Conservation (phyloP, 179 eudicot species). For the Beta lomatogona region DNA sequence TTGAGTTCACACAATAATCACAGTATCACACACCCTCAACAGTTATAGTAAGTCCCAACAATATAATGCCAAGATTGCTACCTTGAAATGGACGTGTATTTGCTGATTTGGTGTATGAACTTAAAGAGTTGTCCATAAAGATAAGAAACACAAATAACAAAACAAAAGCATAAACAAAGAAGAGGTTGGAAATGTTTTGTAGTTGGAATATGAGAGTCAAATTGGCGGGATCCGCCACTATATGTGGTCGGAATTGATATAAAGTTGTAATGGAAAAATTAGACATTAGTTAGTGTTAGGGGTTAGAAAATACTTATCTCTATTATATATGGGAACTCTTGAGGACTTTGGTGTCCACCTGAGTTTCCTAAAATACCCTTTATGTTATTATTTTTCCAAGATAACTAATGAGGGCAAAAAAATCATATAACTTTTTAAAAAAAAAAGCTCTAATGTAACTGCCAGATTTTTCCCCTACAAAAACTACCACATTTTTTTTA, state of each 20-base stretch:
- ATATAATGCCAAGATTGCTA: not conserved
- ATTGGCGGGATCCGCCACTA: constrained; percentile 37
- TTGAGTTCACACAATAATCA: not conserved
- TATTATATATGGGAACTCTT: too few relatives aligned
- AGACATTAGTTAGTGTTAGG: not conserved
- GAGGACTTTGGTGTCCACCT: too few relatives aligned
- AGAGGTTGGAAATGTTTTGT: not conserved
- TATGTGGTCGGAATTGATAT: constrained; percentile 12
- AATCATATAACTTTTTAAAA: too few relatives aligned
- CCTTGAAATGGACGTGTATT: not conserved
- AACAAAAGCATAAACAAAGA: not conserved
- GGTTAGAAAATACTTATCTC: not conserved
- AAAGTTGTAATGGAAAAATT: not conserved
- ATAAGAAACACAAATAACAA: not conserved
- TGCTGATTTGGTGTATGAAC: too few relatives aligned
- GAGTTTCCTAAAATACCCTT: too few relatives aligned
- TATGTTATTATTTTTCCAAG: too few relatives aligned
- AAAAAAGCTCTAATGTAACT: too few relatives aligned
- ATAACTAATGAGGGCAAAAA: too few relatives aligned
- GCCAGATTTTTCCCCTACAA: too few relatives aligned
- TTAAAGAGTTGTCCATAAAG: not conserved
- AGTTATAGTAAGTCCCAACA: not conserved
- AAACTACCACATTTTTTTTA: too few relatives aligned
- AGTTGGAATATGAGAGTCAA: constrained; percentile 23
- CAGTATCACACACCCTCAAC: not conserved